phyloP scores from a whole-genome alignment of 495 filamentous ascomycete genomes.

The Cenococcum geophilum region DNA sequence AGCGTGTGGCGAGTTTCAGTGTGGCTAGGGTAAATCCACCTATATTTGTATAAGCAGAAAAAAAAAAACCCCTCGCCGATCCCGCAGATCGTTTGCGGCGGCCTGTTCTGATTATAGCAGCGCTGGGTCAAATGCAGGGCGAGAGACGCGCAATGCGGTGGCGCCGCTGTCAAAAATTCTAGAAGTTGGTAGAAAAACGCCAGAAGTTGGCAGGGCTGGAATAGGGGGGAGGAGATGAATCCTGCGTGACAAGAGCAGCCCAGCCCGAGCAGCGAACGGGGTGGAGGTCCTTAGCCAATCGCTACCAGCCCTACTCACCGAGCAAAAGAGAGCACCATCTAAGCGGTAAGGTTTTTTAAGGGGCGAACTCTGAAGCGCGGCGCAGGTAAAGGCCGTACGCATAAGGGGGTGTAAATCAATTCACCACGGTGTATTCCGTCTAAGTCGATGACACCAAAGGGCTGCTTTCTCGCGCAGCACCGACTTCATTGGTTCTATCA shows the following conservation, averaged over 20 bases:
- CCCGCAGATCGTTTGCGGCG: not conserved
- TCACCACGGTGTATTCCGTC: not conserved
- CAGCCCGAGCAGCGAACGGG: no score
- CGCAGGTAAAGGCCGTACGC: no score
- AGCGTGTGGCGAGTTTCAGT: conserved; percentile 8
- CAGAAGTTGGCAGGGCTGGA: not conserved
- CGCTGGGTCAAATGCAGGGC: not conserved
- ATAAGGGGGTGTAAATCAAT: not conserved
- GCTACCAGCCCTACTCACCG: no score
- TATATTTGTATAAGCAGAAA: not conserved
- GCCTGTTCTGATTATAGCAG: not conserved
- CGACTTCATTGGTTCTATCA: not conserved
- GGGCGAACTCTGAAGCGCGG: no score
- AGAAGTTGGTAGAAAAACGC: not conserved
- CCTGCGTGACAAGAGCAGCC: no score
- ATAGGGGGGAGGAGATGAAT: not conserved
- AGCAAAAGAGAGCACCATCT: no score
- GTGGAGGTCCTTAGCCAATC: no score
- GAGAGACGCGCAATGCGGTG: not conserved
- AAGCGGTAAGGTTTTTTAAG: no score
- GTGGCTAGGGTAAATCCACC: no score
- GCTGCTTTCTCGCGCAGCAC: not conserved
- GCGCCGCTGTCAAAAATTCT: not conserved
- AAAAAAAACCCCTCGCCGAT: not conserved
- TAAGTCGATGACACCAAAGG: not conserved